Conservation (phyloP, 108 stramenopile genomes). For the Conticribra weissflogii region DNA sequence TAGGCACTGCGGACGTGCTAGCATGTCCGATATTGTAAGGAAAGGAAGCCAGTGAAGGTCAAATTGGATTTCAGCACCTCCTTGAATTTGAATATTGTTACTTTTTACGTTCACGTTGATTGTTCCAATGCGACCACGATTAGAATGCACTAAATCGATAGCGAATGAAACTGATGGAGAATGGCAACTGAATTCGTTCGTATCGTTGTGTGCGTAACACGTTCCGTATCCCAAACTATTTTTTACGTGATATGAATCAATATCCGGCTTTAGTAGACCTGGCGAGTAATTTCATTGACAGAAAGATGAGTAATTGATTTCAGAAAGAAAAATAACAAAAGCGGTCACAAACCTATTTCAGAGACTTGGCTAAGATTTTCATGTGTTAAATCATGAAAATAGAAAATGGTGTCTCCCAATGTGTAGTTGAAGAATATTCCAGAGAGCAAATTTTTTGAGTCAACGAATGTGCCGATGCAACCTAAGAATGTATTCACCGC, state of each 20-base stretch:
- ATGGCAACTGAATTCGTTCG: constrained; percentile 1
- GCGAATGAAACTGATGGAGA: constrained; percentile 33
- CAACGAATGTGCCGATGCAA: constrained; percentile 36
- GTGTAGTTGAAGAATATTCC: constrained; percentile 32
- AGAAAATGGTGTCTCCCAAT: constrained; percentile 19
- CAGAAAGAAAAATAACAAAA: not conserved
- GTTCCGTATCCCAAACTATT: constrained; percentile 42
- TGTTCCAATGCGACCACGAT: constrained; percentile 22
- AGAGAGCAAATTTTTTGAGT: constrained; percentile 17
- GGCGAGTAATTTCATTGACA: too few relatives aligned
- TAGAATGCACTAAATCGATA: constrained; percentile 30
- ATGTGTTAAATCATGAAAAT: constrained; percentile 35
- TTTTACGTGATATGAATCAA: constrained; percentile 48
- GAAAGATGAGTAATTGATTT: too few relatives aligned
- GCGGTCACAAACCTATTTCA: constrained; percentile 27
- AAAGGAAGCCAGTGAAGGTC: constrained; percentile 49
- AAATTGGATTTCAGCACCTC: constrained; percentile 42
- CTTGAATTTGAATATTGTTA: constrained; percentile 26
- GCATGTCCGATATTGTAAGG: constrained; percentile 30
- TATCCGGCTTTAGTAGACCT: constrained; percentile 41
- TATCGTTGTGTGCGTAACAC: constrained; percentile 1
- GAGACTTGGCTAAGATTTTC: constrained; percentile 32
- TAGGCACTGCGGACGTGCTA: constrained; percentile 43
- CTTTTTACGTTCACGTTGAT: constrained; percentile 19
- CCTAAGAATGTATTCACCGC: constrained; percentile 53